phyloP scores from a whole-genome alignment of 805 yeast species.

The Starmera caribaea region DNA sequence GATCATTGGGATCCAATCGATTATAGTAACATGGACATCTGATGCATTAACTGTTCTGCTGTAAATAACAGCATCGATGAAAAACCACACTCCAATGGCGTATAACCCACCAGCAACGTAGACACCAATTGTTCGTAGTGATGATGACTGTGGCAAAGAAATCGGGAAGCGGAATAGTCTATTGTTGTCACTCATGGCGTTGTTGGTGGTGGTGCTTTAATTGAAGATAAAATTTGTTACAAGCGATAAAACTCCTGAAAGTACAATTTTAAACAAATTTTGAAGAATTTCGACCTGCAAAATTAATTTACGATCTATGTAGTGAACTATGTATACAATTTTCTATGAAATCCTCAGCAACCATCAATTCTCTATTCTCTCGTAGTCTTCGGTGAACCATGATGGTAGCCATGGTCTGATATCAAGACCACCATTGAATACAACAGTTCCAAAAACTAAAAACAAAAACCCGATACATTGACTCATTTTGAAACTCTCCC shows the following conservation, averaged over 20 bases:
- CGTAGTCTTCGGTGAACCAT: slow-evolving; percentile 27
- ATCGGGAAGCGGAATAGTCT: slow-evolving; percentile 55
- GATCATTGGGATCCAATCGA: slow-evolving; percentile 92
- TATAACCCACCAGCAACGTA: slow-evolving; percentile 70
- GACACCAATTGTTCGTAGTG: slow-evolving; percentile 64
- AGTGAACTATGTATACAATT: too few species aligned
- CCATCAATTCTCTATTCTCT: too few species aligned
- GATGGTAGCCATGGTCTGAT: slow-evolving; percentile 42
- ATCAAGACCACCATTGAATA: slow-evolving; percentile 61
- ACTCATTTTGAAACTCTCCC: slow-evolving; percentile 59
- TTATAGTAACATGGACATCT: slow-evolving; percentile 75
- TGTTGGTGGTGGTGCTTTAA: neutral
- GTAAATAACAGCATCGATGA: slow-evolving; percentile 82
- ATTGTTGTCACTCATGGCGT: neutral
- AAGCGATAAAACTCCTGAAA: neutral
- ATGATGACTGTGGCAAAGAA: slow-evolving; percentile 59
- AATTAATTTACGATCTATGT: too few species aligned
- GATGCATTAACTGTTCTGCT: slow-evolving; percentile 82
- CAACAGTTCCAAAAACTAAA: slow-evolving; percentile 61
- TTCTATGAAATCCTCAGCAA: too few species aligned
- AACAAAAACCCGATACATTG: slow-evolving; percentile 57
- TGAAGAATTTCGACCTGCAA: too few species aligned
- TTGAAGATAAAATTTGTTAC: neutral
- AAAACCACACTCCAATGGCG: slow-evolving; percentile 82
- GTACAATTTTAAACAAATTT: too few species aligned